Evolutionary conservation across 139 green algal species (phyloP).

Genomic region (Picocystis salinarum): DNA sequence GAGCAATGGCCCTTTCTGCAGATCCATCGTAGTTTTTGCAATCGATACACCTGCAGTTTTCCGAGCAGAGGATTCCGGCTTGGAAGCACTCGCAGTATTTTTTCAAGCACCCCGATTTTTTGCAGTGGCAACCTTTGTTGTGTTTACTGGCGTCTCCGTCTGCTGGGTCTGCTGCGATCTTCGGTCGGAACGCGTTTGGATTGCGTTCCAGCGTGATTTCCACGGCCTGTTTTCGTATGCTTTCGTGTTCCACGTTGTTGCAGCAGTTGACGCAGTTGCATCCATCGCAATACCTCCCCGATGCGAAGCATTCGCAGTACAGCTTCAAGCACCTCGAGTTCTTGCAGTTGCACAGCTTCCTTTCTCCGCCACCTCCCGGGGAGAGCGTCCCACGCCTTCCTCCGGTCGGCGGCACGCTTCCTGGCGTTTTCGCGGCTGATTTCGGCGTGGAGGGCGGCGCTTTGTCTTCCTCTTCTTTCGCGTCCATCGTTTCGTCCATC

Average conservation of each 20-base stretch:
- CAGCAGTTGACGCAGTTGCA: constrained; percentile 78
- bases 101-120: constrained; percentile 52
- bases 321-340: constrained; percentile 74
- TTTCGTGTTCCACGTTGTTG: constrained; percentile 63
- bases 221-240: constrained; percentile 43
- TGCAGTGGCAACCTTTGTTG: constrained; percentile 80
- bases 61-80: constrained; percentile 47
- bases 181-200: constrained; percentile 71
- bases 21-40: constrained; percentile 67
- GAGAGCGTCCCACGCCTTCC: too few relatives aligned
- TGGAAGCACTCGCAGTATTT: constrained; percentile 61
- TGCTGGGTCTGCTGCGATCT: constrained; percentile 34
- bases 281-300: constrained; percentile 44
- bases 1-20: not conserved
- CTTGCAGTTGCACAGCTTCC: constrained; percentile 81
- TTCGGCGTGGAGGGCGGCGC: too few relatives aligned
- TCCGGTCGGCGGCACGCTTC: too few relatives aligned
- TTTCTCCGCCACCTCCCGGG: too few relatives aligned
- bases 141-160: constrained; percentile 27
- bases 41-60: constrained; percentile 70
- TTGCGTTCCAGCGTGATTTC: constrained; percentile 73
- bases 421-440: too few relatives aligned
- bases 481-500: too few relatives aligned
- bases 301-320: constrained; percentile 71
- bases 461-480: too few relatives aligned